Base-by-base conservation (phyloP, 106 monocot genomes). In the Alisma plantagoaquatica region DNA sequence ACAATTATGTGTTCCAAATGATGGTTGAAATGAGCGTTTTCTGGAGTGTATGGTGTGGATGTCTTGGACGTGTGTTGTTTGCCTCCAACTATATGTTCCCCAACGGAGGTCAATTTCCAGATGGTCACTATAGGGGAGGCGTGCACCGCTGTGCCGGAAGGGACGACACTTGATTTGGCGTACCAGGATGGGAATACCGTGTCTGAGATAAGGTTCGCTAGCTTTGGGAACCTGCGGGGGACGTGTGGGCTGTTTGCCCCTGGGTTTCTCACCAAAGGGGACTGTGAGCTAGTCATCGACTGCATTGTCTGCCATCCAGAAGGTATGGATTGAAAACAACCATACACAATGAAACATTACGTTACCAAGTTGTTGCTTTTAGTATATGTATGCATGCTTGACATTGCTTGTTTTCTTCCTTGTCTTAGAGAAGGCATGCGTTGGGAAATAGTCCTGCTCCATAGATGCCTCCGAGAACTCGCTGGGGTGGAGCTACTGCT, bases 101-200 rank as follows among this genome's bases (percentile, higher is more conserved):
- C 61, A 1, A 32, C 32, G 3, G 27, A 31, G 12, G 61, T 61
- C 12, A 33, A n/a, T 8, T 33, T 61, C 22, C 48, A 61, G 32
- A 61, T 32, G 1, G 48, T 61, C 7, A 45, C 14, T 38, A 38
- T 38, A 38, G 14, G 35, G 6, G 35, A 6, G 14, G 35, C 14
- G 14, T 38, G 35, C 14, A 14, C 35, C 6, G 14, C 9, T 14
- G 14, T 38, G 35, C 35, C 35, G 14, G 35, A 38, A 14, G 35
- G 35, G 35, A 38, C 9, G 35, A 38, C 35, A 6, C 35, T 38
- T 14, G 14, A 7, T 14, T 38, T 38, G 14, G 6, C 35, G 35
- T 38, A 14, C 14, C 9, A 38, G 14, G 35, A 14, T 6, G 35
- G 35, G 9, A 38, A 38, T 14, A 6, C 35, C 35, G 14, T 38